Base-by-base conservation (phyloP, 306 rosid species). In the Corylus americana region DNA sequence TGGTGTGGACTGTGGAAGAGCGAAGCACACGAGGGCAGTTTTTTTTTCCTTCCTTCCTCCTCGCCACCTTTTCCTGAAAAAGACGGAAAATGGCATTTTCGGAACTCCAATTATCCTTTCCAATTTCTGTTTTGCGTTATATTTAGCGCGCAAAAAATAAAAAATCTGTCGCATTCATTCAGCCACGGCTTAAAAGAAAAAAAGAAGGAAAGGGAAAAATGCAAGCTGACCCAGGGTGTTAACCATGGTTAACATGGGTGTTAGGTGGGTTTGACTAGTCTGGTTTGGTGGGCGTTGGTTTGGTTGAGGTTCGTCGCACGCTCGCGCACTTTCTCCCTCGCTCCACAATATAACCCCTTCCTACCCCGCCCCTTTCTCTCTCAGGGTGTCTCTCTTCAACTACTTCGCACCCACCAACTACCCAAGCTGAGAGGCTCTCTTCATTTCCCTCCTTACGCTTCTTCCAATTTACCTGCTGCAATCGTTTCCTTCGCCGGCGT, bases 231-330 rank as follows among this genome's bases (percentile, higher is more conserved):
- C 3, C 3, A 13, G 1, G 8, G 25, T 14, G 18, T 54, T 79
- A 87, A 85, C 88, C 87, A 77, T 70, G 77, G 85, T 83, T 85
- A 84, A 72, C 59, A n/a, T 1, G 14, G 29, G 79, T 67, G 85
- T 84, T 87, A 72, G 89, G 91, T 91, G 91, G 66, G 77, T 82
- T 89, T 91, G 96, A 91, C 91, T 39, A 27, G 89, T 84, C 90
- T 77, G 92, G 87, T 73, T 91, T 87, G 95, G 95, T 78, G 29
- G 94, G 92, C 93, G 86, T 86, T 74, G 78, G 83, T 68, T 79
- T 14, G 66, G 73, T 62, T 39, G 35, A 14, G 11, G 66, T 25
- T 59, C 12, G 13, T 11, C 66, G 11, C 16, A 18, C 44, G 29
- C 68, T 27, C 48, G 7, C 78, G 31, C 42, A 67, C 84, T 82